These are phyloP conservation scores for Calocybe cyanea DNA, from an alignment of 768 basidiomycete genomes.

Conservation along the genomic window DNA sequence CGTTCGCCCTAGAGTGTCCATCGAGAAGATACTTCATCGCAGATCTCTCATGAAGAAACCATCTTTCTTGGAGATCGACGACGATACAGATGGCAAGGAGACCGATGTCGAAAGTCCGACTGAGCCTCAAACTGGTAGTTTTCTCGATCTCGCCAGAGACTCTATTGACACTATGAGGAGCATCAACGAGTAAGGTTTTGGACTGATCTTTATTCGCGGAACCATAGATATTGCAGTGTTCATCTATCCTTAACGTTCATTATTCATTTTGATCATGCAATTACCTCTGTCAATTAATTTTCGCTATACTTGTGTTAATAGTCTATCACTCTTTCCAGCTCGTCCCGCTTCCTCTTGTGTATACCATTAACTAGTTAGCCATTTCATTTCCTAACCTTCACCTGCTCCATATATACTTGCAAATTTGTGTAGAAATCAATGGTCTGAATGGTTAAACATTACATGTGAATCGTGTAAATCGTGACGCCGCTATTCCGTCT, in stretches of 20 bases:
- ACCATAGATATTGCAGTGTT: slow-evolving; percentile 4
- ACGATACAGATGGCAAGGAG: slow-evolving; percentile 35
- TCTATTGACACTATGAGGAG: slow-evolving; percentile 47
- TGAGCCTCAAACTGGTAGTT: slow-evolving; percentile 33
- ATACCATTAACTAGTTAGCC: background rate
- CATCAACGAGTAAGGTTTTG: slow-evolving; percentile 16
- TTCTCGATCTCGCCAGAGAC: slow-evolving; percentile 48
- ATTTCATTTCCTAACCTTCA: background rate
- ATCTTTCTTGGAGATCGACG: slow-evolving; percentile 70
- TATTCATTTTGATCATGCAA: slow-evolving; percentile 12
- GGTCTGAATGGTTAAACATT: slow-evolving; percentile 12
- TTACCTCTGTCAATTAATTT: slow-evolving; percentile 13
- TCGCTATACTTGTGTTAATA: slow-evolving; percentile 15
- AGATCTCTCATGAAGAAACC: slow-evolving; percentile 62
- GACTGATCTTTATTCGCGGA: slow-evolving; percentile 8
- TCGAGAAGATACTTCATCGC: slow-evolving; percentile 40
- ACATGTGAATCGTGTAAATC: slow-evolving; percentile 12
- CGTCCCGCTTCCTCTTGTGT: slow-evolving; percentile 1
- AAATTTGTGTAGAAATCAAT: slow-evolving; percentile 13
- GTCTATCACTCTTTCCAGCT: background rate
- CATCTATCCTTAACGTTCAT: slow-evolving; percentile 7
- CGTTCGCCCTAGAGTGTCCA: slow-evolving; percentile 28
- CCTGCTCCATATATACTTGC: slow-evolving; percentile 16
- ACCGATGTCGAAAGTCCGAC: slow-evolving; percentile 20
- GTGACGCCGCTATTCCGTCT: slow-evolving; percentile 50